These are phyloP conservation scores for Leccinum pellstonianum DNA, from an alignment of 768 basidiomycete species.

Conservation along the genomic window DNA sequence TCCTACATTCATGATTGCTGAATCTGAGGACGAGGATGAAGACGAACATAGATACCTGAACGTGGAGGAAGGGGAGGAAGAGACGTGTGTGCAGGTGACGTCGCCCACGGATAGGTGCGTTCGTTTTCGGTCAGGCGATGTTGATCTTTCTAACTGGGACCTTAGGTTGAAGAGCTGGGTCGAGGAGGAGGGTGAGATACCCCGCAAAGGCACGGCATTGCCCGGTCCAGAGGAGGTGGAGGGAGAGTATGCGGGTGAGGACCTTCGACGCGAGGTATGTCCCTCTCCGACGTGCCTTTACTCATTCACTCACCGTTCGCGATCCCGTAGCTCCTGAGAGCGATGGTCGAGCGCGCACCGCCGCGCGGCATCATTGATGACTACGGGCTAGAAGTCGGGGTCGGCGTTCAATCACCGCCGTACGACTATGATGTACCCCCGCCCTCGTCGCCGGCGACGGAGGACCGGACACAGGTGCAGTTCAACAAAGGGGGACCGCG, in stretches of 20 bases:
- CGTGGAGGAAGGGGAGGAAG: slow-evolving; percentile 37
- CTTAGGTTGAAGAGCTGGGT: slow-evolving; percentile 75
- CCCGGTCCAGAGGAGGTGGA: slow-evolving; percentile 86
- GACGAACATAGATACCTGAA: slow-evolving; percentile 35
- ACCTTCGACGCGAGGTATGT: slow-evolving; percentile 74
- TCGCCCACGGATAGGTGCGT: slow-evolving; percentile 51
- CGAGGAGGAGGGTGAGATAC: slow-evolving; percentile 95
- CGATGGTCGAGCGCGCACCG: slow-evolving; percentile 83
- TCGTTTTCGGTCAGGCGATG: neutral
- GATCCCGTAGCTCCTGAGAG: slow-evolving; percentile 67
- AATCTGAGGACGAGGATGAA: slow-evolving; percentile 54
- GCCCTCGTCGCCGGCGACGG: slow-evolving; percentile 17
- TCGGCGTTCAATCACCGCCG: neutral
- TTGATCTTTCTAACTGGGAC: neutral
- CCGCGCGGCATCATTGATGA: slow-evolving; percentile 70
- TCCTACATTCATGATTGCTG: slow-evolving; percentile 55
- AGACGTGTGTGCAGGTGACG: slow-evolving; percentile 18
- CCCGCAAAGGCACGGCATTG: slow-evolving; percentile 83
- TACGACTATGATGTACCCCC: slow-evolving; percentile 13
- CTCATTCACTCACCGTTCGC: neutral
- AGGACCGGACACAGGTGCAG: slow-evolving; percentile 34
- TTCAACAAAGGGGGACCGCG: slow-evolving; percentile 20
- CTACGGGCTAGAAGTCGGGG: slow-evolving; percentile 42
- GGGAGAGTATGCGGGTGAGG: slow-evolving; percentile 85
- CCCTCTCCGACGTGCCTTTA: neutral